Evolutionary conservation across 2,329 filamentous ascomycete genomes (phyloP), one percentile per base, ranked within the genome.

Genomic region (Sporothrix sp.): DNA sequence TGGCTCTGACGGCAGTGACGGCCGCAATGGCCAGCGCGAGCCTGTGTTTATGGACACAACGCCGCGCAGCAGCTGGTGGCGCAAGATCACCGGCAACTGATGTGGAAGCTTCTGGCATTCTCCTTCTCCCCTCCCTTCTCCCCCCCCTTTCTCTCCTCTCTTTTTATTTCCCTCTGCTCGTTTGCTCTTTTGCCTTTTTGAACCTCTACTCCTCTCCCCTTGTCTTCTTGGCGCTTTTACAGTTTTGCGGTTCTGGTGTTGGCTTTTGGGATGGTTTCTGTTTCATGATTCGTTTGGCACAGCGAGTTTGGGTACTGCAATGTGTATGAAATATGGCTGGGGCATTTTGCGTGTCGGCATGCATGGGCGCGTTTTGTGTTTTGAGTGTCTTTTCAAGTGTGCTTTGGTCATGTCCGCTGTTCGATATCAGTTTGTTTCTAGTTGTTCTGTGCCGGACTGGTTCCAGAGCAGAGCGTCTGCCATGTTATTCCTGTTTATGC

Each of bases 11-110:
- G 62, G 60, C 58, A 64, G 61, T 51, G 62, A 63, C 25, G 71
- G 54, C 2, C 65, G 69, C 23, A 67, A 68, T 40, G 65, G 62
- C 39, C 65, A 66, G 20, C 69, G 71, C 18, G 63, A 65, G 36
- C 67, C 68, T 18, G 59, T 67, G 20, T 69, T 71, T 46, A 66
- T 68, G 55, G 73, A 76, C 50, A 56, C 66, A 10, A 67, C 73
- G 11, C 75, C 75, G 18, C 67, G 74, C 52, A 76, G 71, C 54
- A 78, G 75, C 56, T 79, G 77, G 76, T 81, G 77, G 77, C 75
- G 67, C 65, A 79, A 78, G 66, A 62, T 78, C 48, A 72, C 71
- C 3, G 60, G 62, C 18, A 54, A 40, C 28, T 60, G 35, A 53
- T 46, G 2, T 32, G 6, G 13, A n/a, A 10, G 13, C 38, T 18